Evolutionary conservation across 2,329 filamentous ascomycete species (phyloP).

Genomic region (Parascedosporium putredinis): DNA sequence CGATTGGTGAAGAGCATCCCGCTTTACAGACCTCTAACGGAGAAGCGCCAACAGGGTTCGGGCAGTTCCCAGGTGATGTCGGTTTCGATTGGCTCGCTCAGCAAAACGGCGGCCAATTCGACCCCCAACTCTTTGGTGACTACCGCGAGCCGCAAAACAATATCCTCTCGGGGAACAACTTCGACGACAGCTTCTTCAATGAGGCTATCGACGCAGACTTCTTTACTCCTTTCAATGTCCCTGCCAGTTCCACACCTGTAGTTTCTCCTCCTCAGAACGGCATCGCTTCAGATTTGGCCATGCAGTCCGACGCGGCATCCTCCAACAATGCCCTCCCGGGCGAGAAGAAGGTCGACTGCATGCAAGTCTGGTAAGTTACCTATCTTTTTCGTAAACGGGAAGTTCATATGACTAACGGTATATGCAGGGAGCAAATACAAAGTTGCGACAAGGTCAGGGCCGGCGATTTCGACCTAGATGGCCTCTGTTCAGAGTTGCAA

Average conservation of each 20-base stretch:
- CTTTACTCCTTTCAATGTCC: slow-evolving; percentile 67
- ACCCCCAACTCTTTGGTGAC: slow-evolving; percentile 82
- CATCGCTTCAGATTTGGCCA: slow-evolving; percentile 9
- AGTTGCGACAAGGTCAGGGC: slow-evolving; percentile 77
- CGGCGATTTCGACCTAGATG: slow-evolving; percentile 88
- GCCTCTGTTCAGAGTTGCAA: slow-evolving; percentile 82
- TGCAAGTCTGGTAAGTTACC: slow-evolving; percentile 72
- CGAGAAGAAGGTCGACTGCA: slow-evolving; percentile 63
- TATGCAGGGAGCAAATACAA: slow-evolving; percentile 88
- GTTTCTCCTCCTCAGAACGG: slow-evolving; percentile 46
- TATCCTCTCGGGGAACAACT: slow-evolving; percentile 56
- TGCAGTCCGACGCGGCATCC: not conserved
- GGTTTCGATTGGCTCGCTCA: slow-evolving; percentile 66
- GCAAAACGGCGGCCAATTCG: slow-evolving; percentile 78
- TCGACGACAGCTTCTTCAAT: slow-evolving; percentile 59
- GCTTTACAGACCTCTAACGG: slow-evolving; percentile 13
- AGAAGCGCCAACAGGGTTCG: slow-evolving; percentile 17
- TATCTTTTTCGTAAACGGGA: not conserved
- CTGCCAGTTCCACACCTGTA: slow-evolving; percentile 19
- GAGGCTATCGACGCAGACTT: slow-evolving; percentile 80
- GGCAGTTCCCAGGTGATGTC: slow-evolving; percentile 20
- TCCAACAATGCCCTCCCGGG: not conserved
- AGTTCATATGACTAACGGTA: slow-evolving; percentile 27
- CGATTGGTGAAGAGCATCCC: slow-evolving; percentile 53
- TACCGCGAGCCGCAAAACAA: slow-evolving; percentile 87